These are phyloP conservation scores for Mitragyna speciosa DNA, from an alignment of 257 asterid species.

Conservation along the genomic window DNA sequence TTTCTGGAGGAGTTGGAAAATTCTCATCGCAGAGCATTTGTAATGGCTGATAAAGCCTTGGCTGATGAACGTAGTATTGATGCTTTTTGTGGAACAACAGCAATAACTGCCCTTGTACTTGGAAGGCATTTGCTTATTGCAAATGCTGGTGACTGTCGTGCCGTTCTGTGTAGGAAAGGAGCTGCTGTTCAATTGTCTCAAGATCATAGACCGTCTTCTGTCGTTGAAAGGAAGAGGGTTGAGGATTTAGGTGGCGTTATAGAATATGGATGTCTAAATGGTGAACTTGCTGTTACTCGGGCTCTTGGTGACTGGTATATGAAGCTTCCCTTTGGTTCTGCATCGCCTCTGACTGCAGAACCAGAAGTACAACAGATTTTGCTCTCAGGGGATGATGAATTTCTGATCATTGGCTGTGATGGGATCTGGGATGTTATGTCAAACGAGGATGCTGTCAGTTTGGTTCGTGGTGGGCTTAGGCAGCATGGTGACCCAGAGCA, in stretches of 20 bases:
- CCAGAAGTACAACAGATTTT: conserved; percentile 62
- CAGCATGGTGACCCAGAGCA: conserved; percentile 56
- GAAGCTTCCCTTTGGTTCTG: conserved; percentile 79
- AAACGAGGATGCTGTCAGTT: conserved; percentile 78
- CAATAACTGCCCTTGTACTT: conserved; percentile 70
- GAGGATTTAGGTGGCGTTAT: conserved; percentile 77
- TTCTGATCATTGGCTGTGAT: conserved; percentile 85
- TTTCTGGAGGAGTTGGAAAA: conserved; percentile 59
- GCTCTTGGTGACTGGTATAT: conserved; percentile 97
- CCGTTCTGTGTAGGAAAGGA: conserved; percentile 86
- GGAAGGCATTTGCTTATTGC: conserved; percentile 75
- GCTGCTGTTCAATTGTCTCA: conserved; percentile 82
- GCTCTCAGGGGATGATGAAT: conserved; percentile 83
- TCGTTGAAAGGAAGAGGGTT: conserved; percentile 62
- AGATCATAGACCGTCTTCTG: conserved; percentile 78
- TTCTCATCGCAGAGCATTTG: conserved; percentile 57
- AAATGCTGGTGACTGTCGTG: conserved; percentile 95
- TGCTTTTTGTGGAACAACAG: conserved; percentile 85
- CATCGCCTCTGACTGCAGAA: conserved; percentile 82
- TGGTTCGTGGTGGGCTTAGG: conserved; percentile 64
- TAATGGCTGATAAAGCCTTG: conserved; percentile 71
- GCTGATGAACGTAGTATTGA: conserved; percentile 61
- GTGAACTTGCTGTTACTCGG: conserved; percentile 85
- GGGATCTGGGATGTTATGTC: conserved; percentile 94
- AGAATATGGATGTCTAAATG: conserved; percentile 77